These are phyloP conservation scores for Stachybotrys echinatus DNA, from an alignment of 2,329 filamentous ascomycete genomes.

Conservation along the genomic window DNA sequence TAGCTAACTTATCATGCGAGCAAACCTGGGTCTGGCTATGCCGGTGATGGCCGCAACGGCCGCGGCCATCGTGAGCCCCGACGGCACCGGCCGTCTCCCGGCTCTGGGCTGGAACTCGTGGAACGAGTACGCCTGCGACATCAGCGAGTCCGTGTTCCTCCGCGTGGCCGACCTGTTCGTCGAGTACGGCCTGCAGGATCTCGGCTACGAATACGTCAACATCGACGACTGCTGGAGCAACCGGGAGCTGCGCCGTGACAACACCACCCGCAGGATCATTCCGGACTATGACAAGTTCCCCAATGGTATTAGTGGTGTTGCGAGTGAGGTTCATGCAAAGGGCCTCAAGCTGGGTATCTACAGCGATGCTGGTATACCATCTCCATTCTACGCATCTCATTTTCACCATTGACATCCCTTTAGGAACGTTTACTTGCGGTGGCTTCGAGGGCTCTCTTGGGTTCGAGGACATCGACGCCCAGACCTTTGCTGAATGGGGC, in stretches of 20 bases:
- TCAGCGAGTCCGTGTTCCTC: slow-evolving; percentile 43
- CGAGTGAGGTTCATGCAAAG: slow-evolving; percentile 46
- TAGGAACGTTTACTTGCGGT: slow-evolving; percentile 14
- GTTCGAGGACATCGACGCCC: slow-evolving; percentile 52
- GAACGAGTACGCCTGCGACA: slow-evolving; percentile 48
- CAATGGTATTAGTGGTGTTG: slow-evolving; percentile 48
- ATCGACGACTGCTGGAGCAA: slow-evolving; percentile 56
- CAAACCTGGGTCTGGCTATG: not conserved
- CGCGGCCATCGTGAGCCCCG: not conserved
- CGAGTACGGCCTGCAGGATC: slow-evolving; percentile 42
- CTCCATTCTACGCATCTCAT: not conserved
- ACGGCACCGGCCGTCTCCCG: slow-evolving; percentile 19
- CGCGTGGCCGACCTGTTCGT: slow-evolving; percentile 41
- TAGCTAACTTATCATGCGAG: not conserved
- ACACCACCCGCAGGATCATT: not conserved
- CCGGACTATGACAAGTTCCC: slow-evolving; percentile 38
- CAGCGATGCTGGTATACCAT: slow-evolving; percentile 36
- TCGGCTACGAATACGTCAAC: slow-evolving; percentile 54
- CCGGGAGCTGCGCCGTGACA: not conserved
- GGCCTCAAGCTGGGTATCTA: slow-evolving; percentile 62
- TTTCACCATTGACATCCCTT: not conserved
- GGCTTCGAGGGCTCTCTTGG: slow-evolving; percentile 43
- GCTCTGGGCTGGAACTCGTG: slow-evolving; percentile 46
- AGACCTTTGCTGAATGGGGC: slow-evolving; percentile 52
- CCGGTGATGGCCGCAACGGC: not conserved